These are phyloP conservation scores for Lenwebbia sp. DNA, from an alignment of 345 rosid genomes.

Conservation along the genomic window DNA sequence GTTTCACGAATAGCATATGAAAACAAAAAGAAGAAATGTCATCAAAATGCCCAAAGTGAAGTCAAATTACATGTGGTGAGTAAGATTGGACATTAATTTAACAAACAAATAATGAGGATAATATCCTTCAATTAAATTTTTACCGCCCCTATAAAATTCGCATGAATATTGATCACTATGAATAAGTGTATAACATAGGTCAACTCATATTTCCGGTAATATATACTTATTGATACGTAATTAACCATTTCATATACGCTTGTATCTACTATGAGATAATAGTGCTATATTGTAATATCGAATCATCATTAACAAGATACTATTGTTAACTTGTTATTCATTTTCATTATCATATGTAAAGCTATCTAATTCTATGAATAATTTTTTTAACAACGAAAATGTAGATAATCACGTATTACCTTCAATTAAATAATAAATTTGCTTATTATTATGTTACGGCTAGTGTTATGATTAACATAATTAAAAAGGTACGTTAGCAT, in stretches of 20 bases:
- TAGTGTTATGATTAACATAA: background rate
- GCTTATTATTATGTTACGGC: background rate
- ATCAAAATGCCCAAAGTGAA: background rate
- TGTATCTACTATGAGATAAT: background rate
- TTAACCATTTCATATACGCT: background rate
- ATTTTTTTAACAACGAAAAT: rapidly evolving
- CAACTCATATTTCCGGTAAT: background rate
- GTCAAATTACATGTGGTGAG: background rate
- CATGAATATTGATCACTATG: background rate
- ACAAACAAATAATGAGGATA: background rate
- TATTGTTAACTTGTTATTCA: background rate
- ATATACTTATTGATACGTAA: background rate
- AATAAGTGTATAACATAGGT: background rate
- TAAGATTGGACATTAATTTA: background rate
- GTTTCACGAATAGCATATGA: background rate
- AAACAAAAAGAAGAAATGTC: background rate
- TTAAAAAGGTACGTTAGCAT: background rate
- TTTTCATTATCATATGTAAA: no score
- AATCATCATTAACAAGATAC: background rate
- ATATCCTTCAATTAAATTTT: background rate
- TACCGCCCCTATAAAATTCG: background rate
- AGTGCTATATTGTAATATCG: background rate
- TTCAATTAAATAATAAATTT: background rate
- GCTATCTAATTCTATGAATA: background rate
- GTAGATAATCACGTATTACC: background rate